phyloP scores from a whole-genome alignment of 352 stramenopile genomes.

The Saprolegnia parasitica region DNA sequence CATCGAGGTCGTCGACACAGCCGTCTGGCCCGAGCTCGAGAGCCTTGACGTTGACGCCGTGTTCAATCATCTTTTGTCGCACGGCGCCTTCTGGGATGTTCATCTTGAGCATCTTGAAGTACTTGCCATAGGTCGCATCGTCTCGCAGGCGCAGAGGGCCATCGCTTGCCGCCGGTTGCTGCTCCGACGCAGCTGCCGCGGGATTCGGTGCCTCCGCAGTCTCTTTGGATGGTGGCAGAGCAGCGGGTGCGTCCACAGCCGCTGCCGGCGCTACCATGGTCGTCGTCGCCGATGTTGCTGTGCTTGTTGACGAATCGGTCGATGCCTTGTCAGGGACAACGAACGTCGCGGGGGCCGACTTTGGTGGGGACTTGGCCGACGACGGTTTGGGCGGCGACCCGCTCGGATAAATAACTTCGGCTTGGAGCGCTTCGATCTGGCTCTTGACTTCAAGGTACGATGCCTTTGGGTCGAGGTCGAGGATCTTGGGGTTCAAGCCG shows the following conservation, averaged over 20 bases:
- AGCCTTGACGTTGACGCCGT: conserved; percentile 51
- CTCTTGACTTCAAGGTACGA: conserved; percentile 61
- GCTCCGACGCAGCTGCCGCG: background rate
- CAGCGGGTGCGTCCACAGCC: no score
- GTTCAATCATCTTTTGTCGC: conserved; percentile 50
- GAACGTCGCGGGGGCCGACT: background rate
- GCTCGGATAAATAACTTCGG: background rate
- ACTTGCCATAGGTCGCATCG: conserved; percentile 43
- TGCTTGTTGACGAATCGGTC: no score
- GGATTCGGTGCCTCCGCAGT: background rate
- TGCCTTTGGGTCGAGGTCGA: conserved; percentile 55
- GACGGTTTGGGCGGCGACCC: conserved; percentile 9
- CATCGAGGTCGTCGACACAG: conserved; percentile 39
- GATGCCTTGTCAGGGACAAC: conserved; percentile 15
- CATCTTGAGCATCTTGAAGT: conserved; percentile 79
- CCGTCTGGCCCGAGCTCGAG: conserved; percentile 65
- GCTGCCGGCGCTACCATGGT: no score
- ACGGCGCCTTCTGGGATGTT: conserved; percentile 52
- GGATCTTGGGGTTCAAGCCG: conserved; percentile 66
- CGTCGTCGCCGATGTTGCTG: no score
- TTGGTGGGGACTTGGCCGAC: background rate
- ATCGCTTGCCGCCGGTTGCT: conserved; percentile 38
- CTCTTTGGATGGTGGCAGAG: no score
- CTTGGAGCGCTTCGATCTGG: conserved; percentile 36
- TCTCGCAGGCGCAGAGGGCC: conserved; percentile 30